Evolutionary conservation across 148 eudicot genomes (phyloP), one percentile per base, ranked within the genome.

Genomic region (Chenopodium berlandieri): DNA sequence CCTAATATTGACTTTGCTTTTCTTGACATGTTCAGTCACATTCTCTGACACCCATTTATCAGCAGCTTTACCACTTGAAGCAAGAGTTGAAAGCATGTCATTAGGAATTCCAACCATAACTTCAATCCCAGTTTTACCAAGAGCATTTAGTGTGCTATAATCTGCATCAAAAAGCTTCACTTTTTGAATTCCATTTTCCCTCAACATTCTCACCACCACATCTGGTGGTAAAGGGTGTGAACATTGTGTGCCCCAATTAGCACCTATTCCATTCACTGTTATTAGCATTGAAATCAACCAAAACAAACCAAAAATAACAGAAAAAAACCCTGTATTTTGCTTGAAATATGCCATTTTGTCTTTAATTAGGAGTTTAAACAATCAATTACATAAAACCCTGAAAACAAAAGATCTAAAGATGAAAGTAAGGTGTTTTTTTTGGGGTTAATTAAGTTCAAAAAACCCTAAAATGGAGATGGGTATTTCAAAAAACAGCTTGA

Each of bases 61-160:
- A 85, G 98, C 98, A 82, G 97, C 99, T 77, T 94, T 96, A 52
- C 83, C 25, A 34, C 93, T 96, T 12, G 77, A 20, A 81, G 97
- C 97, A 78, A 96, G 84, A 79, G 93, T 82, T 22, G 83, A 62
- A 44, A 96, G 94, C 95, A 92, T 87, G 71, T 94, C 98, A 86
- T 96, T 96, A 23, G 99, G 99, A 47, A 96, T 94, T 11, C 99
- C 99, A 83, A 96, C 95, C 99, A 96, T 96, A 79, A 96, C 97
- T 82, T 96, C 97, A 81, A 96, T 84, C 76, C 88, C 89, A 80
- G 98, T 84, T 80, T 85, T 87, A 4, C 91, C 90, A 56, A 96
- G 80, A 58, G 99, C 98, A 78, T 71, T 89, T 58, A 96, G 68
- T 1, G 92, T 82, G 50, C 86, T 88, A 85, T 91, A 94, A 80